Conservation (phyloP, 495 filamentous ascomycete genomes). For the Penicillium ochrochloron region DNA sequence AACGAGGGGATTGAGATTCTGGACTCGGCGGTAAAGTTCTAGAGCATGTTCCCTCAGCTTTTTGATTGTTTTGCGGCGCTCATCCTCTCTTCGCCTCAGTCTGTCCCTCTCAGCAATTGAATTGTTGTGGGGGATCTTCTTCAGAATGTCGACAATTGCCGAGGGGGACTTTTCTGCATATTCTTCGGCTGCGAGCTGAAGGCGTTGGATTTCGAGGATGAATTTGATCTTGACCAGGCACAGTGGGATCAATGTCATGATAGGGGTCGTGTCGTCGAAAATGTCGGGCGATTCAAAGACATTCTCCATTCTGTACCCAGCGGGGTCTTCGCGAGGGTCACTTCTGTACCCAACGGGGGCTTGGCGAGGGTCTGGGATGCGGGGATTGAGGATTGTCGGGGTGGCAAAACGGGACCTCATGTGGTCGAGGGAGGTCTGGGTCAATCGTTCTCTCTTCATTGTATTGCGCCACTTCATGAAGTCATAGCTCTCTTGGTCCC, state of each 20-base stretch:
- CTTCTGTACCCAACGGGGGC: too few relatives aligned
- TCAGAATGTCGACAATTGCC: background rate
- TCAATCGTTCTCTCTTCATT: background rate
- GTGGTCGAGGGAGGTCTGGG: background rate
- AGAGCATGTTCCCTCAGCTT: background rate
- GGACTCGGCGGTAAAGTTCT: background rate
- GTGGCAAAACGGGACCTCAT: background rate
- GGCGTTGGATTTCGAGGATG: background rate
- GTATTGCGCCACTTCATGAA: background rate
- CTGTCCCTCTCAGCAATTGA: background rate
- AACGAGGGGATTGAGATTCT: background rate
- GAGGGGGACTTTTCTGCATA: background rate
- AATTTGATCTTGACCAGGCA: background rate
- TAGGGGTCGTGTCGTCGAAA: background rate
- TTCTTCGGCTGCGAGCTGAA: background rate
- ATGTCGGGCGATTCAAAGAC: background rate
- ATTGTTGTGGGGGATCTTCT: background rate
- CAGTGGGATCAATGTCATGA: background rate
- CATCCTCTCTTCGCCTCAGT: background rate
- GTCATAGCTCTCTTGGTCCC: slow-evolving; percentile 2
- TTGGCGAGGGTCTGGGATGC: too few relatives aligned
- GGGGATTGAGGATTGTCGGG: background rate
- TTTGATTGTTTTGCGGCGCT: background rate
- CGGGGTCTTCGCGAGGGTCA: background rate
- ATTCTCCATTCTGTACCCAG: background rate